Percentiles rank a stretch among this genome's conserved stretches.
These are phyloP conservation scores for Colletotrichum viniferum DNA, from an alignment of 2,329 filamentous ascomycete genomes.

Conservation along the genomic window DNA sequence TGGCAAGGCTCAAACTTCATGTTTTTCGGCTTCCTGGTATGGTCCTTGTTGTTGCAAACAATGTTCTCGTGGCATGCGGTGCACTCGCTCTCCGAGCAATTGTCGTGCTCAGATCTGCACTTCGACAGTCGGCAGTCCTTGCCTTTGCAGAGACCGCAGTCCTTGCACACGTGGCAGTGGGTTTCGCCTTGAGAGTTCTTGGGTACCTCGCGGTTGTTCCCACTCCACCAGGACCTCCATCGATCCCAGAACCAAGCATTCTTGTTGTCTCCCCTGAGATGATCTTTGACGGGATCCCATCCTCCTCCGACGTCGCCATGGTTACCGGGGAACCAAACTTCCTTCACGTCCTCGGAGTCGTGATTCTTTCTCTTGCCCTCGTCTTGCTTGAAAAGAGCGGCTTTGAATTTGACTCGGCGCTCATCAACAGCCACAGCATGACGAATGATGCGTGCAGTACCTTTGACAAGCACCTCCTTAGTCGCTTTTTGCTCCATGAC, in stretches of 20 bases:
- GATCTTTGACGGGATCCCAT: conserved; percentile 40
- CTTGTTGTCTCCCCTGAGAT: conserved; percentile 24
- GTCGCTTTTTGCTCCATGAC: conserved; percentile 36
- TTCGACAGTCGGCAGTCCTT: too few species aligned
- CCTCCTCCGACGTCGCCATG: conserved; percentile 60
- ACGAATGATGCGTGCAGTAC: conserved; percentile 38
- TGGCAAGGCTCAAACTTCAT: conserved; percentile 34
- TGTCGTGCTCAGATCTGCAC: too few species aligned
- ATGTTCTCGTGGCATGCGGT: neutral
- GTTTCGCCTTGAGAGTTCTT: too few species aligned
- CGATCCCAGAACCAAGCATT: neutral
- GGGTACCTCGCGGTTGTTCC: too few species aligned
- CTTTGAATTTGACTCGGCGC: conserved; percentile 58
- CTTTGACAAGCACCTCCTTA: too few species aligned
- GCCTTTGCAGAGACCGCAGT: too few species aligned
- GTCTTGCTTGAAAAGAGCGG: conserved; percentile 49
- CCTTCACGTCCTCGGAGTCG: conserved; percentile 43
- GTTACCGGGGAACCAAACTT: conserved; percentile 61
- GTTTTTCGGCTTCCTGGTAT: too few species aligned
- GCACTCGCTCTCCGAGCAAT: too few species aligned
- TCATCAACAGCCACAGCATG: conserved; percentile 60
- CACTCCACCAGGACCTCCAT: too few species aligned
- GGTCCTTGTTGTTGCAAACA: too few species aligned
- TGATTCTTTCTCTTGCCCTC: conserved; percentile 25
- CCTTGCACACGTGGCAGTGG: too few species aligned